A percentile compares a stretch with the other conserved stretches of the same genome.
These are phyloP conservation scores for Didymella exigua DNA, from an alignment of 2,329 filamentous ascomycete genomes.

Conservation along the genomic window DNA sequence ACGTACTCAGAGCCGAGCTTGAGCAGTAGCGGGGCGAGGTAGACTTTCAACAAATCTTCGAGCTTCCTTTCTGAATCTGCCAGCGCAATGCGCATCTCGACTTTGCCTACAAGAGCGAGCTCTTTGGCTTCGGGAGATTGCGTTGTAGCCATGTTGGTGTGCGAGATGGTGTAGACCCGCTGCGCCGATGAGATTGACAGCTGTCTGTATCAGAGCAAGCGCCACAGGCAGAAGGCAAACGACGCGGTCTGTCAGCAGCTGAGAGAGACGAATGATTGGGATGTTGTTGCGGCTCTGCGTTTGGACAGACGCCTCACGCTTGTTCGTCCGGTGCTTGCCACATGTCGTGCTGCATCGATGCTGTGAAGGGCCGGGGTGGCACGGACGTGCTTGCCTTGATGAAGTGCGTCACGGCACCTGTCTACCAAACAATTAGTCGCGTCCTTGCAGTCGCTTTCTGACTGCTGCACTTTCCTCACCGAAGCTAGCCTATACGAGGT, in stretches of 20 bases:
- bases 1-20: conserved; percentile 84
- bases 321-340: conserved; percentile 30
- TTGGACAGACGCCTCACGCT: conserved; percentile 19
- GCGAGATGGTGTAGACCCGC: conserved; percentile 1
- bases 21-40: conserved; percentile 79
- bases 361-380: conserved; percentile 23
- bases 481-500: not conserved
- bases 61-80: conserved; percentile 86
- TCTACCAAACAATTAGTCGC: conserved; percentile 30
- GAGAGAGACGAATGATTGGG: conserved; percentile 5
- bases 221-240: conserved; percentile 32
- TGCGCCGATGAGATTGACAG: conserved; percentile 5
- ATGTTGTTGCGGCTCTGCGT: conserved; percentile 17
- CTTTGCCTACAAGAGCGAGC: conserved; percentile 80
- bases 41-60: conserved; percentile 75
- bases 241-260: conserved; percentile 27
- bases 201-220: conserved; percentile 16
- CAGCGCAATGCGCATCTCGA: conserved; percentile 82
- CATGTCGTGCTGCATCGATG: conserved; percentile 27
- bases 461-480: not conserved
- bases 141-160: conserved; percentile 40
- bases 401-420: conserved; percentile 22
- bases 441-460: conserved; percentile 34
- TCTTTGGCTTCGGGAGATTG: conserved; percentile 67
- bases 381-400: conserved; percentile 16